phyloP scores from a whole-genome alignment of 2,329 filamentous ascomycete genomes.

The Geoglossum cookeanum region DNA sequence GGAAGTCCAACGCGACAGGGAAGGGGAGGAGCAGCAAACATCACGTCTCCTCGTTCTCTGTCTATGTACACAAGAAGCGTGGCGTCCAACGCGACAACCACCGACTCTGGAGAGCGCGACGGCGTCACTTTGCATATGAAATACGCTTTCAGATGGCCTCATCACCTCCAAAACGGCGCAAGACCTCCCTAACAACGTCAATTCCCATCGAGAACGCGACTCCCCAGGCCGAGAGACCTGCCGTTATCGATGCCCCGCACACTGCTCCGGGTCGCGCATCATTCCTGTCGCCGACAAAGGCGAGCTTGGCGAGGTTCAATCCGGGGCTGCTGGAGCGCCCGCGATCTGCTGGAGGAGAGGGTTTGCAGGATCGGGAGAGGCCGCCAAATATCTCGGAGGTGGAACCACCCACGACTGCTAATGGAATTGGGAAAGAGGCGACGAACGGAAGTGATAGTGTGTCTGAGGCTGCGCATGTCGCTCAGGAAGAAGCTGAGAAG shows the following conservation, averaged over 20 bases:
- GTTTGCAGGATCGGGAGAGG: neutral
- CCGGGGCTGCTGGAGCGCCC: constrained; percentile 30
- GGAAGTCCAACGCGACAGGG: neutral
- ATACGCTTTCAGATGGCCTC: constrained; percentile 26
- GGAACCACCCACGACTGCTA: neutral
- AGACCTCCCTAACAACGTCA: constrained; percentile 30
- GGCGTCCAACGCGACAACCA: neutral
- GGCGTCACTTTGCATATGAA: neutral
- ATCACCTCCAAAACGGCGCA: constrained; percentile 44
- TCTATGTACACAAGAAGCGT: neutral
- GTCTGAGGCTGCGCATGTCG: neutral
- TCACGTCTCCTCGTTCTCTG: neutral
- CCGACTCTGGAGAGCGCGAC: neutral
- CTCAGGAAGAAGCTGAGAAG: neutral
- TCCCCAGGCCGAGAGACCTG: constrained; percentile 12
- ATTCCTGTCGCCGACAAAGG: constrained; percentile 47
- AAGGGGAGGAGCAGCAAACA: neutral
- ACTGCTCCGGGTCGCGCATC: constrained; percentile 29
- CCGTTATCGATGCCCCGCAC: constrained; percentile 10
- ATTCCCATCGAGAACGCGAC: constrained; percentile 22
- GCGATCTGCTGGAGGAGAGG: neutral
- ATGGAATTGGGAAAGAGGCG: neutral
- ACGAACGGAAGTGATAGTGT: neutral
- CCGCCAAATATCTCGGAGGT: neutral
- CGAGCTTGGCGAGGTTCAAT: constrained; percentile 42